Conservation (phyloP, 768 basidiomycete species). For the Lyophyllum semitale region DNA sequence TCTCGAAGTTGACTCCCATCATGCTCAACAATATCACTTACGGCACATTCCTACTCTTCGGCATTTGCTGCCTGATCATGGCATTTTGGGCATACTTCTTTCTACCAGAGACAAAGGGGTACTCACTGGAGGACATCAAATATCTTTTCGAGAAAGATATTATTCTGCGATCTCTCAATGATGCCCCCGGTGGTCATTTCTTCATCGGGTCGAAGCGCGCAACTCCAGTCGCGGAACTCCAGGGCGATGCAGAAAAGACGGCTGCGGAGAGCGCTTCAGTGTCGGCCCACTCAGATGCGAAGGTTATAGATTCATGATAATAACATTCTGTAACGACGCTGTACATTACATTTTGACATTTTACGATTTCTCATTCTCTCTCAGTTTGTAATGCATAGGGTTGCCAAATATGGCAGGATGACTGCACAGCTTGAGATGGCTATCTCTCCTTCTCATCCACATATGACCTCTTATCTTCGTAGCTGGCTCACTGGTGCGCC, state of each 20-base stretch:
- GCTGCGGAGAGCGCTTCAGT: not conserved
- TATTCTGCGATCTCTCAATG: constrained; percentile 35
- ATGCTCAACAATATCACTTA: constrained; percentile 34
- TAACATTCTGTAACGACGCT: not conserved
- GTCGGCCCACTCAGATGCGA: not conserved
- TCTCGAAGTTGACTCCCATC: constrained; percentile 44
- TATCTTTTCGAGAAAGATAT: constrained; percentile 43
- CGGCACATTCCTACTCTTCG: constrained; percentile 45
- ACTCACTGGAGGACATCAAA: constrained; percentile 47
- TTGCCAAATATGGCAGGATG: not conserved
- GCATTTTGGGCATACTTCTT: constrained; percentile 43
- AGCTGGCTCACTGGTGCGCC: constrained; percentile 53
- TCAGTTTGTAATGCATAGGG: not conserved
- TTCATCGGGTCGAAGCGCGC: constrained; percentile 32
- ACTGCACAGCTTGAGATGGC: not conserved
- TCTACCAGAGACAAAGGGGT: constrained; percentile 49
- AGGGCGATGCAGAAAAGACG: not conserved
- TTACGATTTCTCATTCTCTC: not conserved
- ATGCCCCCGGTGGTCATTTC: constrained; percentile 40
- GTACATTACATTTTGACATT: not conserved
- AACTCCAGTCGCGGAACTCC: constrained; percentile 24
- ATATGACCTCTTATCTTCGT: constrained; percentile 62
- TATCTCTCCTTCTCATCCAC: not conserved
- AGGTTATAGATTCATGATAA: not conserved
- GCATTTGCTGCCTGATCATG: constrained; percentile 42